Percentiles rank a stretch among this genome's conserved stretches.
Evolutionary conservation across 140 eudicot species (phyloP).

Genomic region (Senecio squalidus): DNA sequence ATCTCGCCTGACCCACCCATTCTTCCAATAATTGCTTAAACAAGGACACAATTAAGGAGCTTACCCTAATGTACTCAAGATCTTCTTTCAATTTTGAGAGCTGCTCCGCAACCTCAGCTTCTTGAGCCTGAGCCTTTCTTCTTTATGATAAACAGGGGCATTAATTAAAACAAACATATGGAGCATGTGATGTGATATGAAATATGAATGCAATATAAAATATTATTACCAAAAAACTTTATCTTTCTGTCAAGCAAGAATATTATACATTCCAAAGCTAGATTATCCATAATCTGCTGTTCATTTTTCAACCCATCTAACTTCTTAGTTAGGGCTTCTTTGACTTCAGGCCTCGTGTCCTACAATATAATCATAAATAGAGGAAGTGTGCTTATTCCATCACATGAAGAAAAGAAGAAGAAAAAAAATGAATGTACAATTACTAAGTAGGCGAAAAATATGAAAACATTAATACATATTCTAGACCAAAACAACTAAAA

Average conservation of each 20-base stretch:
- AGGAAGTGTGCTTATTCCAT: conserved; percentile 2
- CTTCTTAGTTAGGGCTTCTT: conserved; percentile 71
- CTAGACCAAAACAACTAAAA: too few species aligned
- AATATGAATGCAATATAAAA: conserved; percentile 5
- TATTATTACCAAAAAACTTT: conserved; percentile 73
- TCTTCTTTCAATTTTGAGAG: conserved; percentile 78
- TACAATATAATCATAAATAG: conserved; percentile 18
- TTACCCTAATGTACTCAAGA: conserved; percentile 92
- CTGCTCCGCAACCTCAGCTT: conserved; percentile 62
- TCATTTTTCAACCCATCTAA: conserved; percentile 77
- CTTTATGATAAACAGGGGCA: conserved; percentile 53
- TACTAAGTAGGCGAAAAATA: background rate
- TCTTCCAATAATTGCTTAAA: too few species aligned
- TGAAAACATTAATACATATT: background rate
- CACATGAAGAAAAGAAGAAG: too few species aligned
- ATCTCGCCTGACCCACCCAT: too few species aligned
- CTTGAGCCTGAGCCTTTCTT: conserved; percentile 78
- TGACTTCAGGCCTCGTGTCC: conserved; percentile 83
- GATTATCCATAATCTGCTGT: conserved; percentile 54
- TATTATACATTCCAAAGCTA: conserved; percentile 76
- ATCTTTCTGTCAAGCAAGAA: conserved; percentile 74
- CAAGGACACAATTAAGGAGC: conserved; percentile 16
- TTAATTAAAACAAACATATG: background rate
- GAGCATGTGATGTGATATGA: background rate
- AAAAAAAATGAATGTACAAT: background rate